Conservation (phyloP, 2,329 filamentous ascomycete genomes). For the Sclerotiophoma versabilis region DNA sequence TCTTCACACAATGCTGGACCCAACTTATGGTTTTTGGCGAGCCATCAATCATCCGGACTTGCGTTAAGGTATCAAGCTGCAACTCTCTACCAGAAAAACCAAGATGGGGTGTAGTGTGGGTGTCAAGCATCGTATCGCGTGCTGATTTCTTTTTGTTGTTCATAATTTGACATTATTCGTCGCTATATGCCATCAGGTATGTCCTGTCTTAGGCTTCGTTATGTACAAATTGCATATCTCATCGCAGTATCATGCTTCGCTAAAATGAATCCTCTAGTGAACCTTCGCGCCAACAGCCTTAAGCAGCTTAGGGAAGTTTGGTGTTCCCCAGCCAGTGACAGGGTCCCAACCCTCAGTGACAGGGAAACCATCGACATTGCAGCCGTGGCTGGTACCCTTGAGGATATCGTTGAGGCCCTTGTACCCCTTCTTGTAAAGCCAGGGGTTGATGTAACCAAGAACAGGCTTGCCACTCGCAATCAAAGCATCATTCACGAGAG, state of each 20-base stretch:
- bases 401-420: conserved; percentile 59
- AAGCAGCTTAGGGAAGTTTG: conserved; percentile 40
- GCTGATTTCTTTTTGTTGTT: not conserved
- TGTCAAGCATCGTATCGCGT: not conserved
- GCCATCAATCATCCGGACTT: too few species aligned
- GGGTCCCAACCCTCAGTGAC: conserved; percentile 48
- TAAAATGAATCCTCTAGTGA: conserved; percentile 4
- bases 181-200: conserved; percentile 1
- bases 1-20: not conserved
- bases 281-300: conserved; percentile 29
- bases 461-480: conserved; percentile 57
- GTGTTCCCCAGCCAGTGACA: conserved; percentile 47
- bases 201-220: not conserved
- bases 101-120: too few species aligned
- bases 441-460: conserved; percentile 68
- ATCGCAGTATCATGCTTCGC: not conserved
- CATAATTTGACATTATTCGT: conserved; percentile 19
- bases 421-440: conserved; percentile 61
- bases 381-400: conserved; percentile 49
- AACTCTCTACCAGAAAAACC: too few species aligned
- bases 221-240: conserved; percentile 2
- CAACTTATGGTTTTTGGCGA: not conserved
- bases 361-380: conserved; percentile 48
- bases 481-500: conserved; percentile 68
- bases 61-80: too few species aligned